Conservation (phyloP, 2,329 filamentous ascomycete species). For the Apiospora malaysiana region DNA sequence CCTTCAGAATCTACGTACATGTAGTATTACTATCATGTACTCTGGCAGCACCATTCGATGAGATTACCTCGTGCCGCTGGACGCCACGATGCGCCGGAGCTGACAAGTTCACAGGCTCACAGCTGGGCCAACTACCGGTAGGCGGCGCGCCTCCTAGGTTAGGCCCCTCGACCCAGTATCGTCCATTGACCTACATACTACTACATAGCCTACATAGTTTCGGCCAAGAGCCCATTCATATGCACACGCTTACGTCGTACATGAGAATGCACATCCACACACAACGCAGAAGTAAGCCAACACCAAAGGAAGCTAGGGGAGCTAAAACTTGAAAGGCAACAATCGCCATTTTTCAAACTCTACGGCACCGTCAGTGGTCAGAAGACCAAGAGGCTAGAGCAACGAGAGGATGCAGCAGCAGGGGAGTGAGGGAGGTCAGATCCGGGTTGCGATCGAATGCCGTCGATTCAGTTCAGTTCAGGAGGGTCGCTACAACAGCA, state of each 20-base stretch:
- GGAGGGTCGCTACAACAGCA: not conserved
- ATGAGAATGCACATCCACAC: not conserved
- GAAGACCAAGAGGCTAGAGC: not conserved
- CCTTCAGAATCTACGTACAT: no score
- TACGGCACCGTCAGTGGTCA: not conserved
- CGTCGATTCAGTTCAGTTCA: not conserved
- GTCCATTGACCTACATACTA: conserved; percentile 3
- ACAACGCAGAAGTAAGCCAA: not conserved
- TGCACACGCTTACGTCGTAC: not conserved
- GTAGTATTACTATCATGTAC: no score
- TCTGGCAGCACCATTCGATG: not conserved
- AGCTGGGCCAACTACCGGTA: conserved; percentile 13
- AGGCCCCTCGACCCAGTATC: not conserved
- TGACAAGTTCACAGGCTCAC: conserved; percentile 6
- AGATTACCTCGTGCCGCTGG: conserved; percentile 7
- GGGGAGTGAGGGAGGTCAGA: not conserved
- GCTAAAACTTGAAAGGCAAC: not conserved
- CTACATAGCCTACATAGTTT: not conserved
- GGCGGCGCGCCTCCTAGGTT: not conserved
- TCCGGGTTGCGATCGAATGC: not conserved
- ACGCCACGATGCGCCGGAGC: conserved; percentile 2
- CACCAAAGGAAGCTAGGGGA: not conserved
- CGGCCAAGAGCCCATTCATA: not conserved
- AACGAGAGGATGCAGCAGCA: not conserved
- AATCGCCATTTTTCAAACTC: not conserved